Conservation (phyloP, 2,329 filamentous ascomycete genomes). For the Paecilomyces niveus region DNA sequence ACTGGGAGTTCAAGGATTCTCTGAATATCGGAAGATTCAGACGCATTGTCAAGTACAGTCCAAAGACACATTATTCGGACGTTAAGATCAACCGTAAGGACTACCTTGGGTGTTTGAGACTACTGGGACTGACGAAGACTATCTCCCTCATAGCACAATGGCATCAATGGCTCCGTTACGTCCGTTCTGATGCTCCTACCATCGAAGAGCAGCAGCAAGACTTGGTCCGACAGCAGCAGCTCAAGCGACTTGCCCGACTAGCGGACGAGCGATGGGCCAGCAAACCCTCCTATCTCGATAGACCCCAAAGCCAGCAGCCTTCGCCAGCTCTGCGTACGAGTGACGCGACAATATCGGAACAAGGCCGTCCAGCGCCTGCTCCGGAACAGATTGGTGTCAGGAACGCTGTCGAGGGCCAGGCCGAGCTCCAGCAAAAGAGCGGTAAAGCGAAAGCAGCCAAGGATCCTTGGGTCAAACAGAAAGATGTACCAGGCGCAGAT, state of each 20-base stretch:
- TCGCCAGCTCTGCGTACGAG: constrained; percentile 38
- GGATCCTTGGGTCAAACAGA: constrained; percentile 54
- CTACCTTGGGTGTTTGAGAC: background rate
- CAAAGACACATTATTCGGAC: constrained; percentile 49
- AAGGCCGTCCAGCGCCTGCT: constrained; percentile 23
- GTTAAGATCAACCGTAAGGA: constrained; percentile 52
- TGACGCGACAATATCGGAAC: constrained; percentile 31
- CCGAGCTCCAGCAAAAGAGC: constrained; percentile 18
- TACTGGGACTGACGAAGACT: constrained; percentile 7
- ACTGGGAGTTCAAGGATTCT: constrained; percentile 59
- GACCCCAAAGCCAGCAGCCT: constrained; percentile 44
- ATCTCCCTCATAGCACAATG: constrained; percentile 48
- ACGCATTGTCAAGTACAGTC: constrained; percentile 52
- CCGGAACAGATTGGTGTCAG: constrained; percentile 19
- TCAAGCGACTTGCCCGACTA: constrained; percentile 52
- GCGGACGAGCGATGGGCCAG: constrained; percentile 57
- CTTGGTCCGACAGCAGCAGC: constrained; percentile 47
- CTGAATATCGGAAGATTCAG: constrained; percentile 48
- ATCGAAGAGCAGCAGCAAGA: constrained; percentile 55
- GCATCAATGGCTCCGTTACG: constrained; percentile 62
- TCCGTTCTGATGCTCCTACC: constrained; percentile 49
- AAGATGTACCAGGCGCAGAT: constrained; percentile 53
- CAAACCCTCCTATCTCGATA: constrained; percentile 53
- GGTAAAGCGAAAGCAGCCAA: constrained; percentile 12
- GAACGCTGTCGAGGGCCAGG: constrained; percentile 21